These are phyloP conservation scores for Fagus sylvatica DNA, from an alignment of 306 rosid genomes.

Conservation along the genomic window DNA sequence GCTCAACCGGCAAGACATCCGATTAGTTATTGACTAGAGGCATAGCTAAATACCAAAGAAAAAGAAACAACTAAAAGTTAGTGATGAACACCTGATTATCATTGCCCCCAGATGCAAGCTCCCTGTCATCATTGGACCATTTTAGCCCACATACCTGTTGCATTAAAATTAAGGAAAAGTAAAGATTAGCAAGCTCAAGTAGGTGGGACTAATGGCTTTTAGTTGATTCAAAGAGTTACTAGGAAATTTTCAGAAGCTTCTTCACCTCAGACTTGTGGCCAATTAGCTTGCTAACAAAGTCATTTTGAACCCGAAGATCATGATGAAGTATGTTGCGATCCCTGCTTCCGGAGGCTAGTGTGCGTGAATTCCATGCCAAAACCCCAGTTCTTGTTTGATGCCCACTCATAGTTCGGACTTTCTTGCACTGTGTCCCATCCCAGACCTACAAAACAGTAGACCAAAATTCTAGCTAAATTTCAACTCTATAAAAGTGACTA, in stretches of 20 bases:
- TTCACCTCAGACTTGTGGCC: constrained; percentile 99
- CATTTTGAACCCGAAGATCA: constrained; percentile 80
- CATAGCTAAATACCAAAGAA: neutral
- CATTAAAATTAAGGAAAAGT: neutral
- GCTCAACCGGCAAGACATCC: constrained; percentile 21
- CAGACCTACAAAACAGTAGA: constrained; percentile 52
- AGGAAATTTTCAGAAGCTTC: neutral
- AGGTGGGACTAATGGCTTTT: neutral
- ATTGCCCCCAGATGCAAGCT: constrained; percentile 99
- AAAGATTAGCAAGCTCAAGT: neutral
- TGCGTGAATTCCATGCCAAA: constrained; percentile 94
- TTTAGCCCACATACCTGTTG: constrained; percentile 79
- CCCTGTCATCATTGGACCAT: constrained; percentile 97
- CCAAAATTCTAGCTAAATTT: constrained; percentile 12
- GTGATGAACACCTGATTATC: constrained; percentile 74
- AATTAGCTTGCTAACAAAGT: constrained; percentile 69
- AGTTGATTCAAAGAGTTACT: neutral
- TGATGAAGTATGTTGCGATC: constrained; percentile 95
- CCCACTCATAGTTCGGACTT: constrained; percentile 93
- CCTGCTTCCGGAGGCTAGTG: constrained; percentile 92
- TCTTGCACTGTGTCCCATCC: constrained; percentile 93
- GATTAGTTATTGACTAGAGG: constrained; percentile 3
- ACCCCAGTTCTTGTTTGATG: constrained; percentile 99
- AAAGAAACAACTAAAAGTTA: neutral
- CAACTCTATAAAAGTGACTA: neutral